Evolutionary conservation across 139 green algal species (phyloP).

Genomic region (Nannochloris sp.): DNA sequence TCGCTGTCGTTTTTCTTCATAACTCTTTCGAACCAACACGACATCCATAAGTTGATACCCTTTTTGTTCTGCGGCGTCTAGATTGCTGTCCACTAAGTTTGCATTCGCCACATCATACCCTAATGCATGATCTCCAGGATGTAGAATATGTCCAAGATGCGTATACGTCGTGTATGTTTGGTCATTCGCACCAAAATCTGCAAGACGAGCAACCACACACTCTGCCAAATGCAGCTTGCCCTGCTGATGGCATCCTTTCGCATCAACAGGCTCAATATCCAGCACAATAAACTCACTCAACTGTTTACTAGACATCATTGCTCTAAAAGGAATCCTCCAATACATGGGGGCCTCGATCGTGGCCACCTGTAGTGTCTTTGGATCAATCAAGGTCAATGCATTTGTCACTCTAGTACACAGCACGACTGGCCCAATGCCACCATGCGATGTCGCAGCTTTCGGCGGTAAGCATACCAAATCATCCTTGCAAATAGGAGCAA

Average conservation of each 20-base stretch:
- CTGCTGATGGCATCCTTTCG: slow-evolving; percentile 1
- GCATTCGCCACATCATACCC: slow-evolving; percentile 78
- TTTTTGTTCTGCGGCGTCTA: slow-evolving; percentile 56
- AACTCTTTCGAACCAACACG: slow-evolving; percentile 85
- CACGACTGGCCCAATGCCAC: slow-evolving; percentile 80
- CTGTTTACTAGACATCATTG: slow-evolving; percentile 52
- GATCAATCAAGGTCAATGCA: slow-evolving; percentile 77
- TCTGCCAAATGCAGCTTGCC: slow-evolving; percentile 25
- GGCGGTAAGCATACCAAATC: slow-evolving; percentile 85
- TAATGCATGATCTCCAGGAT: slow-evolving; percentile 75
- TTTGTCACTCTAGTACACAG: slow-evolving; percentile 77
- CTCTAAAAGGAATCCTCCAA: slow-evolving; percentile 59
- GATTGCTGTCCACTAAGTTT: slow-evolving; percentile 67
- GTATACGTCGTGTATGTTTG: slow-evolving; percentile 59
- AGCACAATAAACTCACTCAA: slow-evolving; percentile 85
- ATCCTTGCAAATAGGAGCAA: slow-evolving; percentile 91
- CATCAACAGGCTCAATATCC: slow-evolving; percentile 65
- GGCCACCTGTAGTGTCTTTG: slow-evolving; percentile 60
- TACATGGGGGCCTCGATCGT: slow-evolving; percentile 56
- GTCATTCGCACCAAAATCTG: slow-evolving; percentile 91
- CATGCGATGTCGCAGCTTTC: slow-evolving; percentile 59
- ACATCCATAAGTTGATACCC: slow-evolving; percentile 73
- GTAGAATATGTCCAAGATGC: slow-evolving; percentile 79
- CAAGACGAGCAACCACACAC: slow-evolving; percentile 59
- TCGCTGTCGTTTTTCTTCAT: slow-evolving; percentile 72